A percentile compares a stretch with the other conserved stretches of the same genome.
Conservation (phyloP, 441 rosid species). For the Isatis lusitanica region DNA sequence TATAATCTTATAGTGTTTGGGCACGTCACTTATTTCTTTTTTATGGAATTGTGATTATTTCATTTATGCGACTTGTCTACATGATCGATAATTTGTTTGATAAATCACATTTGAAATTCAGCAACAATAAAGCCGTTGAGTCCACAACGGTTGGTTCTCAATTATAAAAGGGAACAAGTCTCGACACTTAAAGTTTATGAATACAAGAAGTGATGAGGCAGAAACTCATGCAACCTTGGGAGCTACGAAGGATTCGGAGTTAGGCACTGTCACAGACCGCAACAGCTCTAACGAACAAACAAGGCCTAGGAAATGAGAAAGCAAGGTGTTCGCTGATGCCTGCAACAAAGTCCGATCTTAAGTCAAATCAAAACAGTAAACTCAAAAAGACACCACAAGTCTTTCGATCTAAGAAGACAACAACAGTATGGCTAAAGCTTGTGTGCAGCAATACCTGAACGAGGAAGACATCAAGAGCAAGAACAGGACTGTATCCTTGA, state of each 20-base stretch:
- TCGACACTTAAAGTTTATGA: slow-evolving; percentile 4
- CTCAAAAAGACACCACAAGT: background rate
- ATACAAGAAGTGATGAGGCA: slow-evolving; percentile 4
- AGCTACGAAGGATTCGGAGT: slow-evolving; percentile 47
- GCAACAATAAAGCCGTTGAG: background rate
- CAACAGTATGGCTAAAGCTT: background rate
- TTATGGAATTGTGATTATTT: too few relatives aligned
- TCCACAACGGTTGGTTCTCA: slow-evolving; percentile 2
- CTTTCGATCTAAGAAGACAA: background rate
- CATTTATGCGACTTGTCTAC: background rate
- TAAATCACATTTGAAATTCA: slow-evolving; percentile 18
- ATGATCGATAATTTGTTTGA: background rate
- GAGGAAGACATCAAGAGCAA: slow-evolving; percentile 90
- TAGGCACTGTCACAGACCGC: slow-evolving; percentile 82
- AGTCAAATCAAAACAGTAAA: slow-evolving; percentile 28
- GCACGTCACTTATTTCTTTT: too few relatives aligned
- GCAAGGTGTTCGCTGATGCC: slow-evolving; percentile 94
- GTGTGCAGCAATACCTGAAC: slow-evolving; percentile 65
- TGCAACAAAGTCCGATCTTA: slow-evolving; percentile 41
- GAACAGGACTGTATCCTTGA: slow-evolving; percentile 80
- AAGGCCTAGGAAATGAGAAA: slow-evolving; percentile 93
- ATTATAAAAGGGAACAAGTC: background rate
- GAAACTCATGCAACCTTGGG: slow-evolving; percentile 53
- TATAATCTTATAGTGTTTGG: too few relatives aligned
- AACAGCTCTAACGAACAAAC: slow-evolving; percentile 85